phyloP scores from a whole-genome alignment of 768 basidiomycete genomes.

The Pleurotus tuber-regium region DNA sequence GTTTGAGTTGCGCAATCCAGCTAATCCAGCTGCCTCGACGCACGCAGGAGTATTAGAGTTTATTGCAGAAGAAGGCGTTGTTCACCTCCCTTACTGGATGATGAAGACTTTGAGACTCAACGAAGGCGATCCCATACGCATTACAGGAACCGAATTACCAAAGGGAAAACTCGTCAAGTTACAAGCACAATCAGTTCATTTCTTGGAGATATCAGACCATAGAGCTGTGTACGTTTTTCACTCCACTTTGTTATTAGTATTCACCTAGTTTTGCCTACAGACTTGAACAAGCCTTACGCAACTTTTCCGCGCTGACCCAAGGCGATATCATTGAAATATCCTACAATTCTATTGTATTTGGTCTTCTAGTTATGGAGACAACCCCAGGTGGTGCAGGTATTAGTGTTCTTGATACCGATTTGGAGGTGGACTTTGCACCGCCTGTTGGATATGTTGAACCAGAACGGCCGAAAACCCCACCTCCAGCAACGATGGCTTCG shows the following conservation, averaged over 20 bases:
- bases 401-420: conserved; percentile 88
- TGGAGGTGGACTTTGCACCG: conserved; percentile 96
- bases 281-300: conserved; percentile 91
- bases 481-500: conserved; percentile 90
- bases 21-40: conserved; percentile 79
- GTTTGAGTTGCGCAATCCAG: conserved; percentile 93
- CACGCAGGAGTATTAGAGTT: conserved; percentile 99
- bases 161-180: conserved; percentile 97
- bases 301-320: conserved; percentile 89
- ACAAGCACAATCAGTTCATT: conserved; percentile 93
- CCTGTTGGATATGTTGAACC: conserved; percentile 96
- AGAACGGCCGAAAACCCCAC: conserved; percentile 75
- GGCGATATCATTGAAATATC: conserved; percentile 97
- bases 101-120: conserved; percentile 93
- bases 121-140: conserved; percentile 94
- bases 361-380: conserved; percentile 93
- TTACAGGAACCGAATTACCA: conserved; percentile 81
- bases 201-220: conserved; percentile 95
- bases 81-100: conserved; percentile 98
- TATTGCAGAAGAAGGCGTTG: conserved; percentile 94
- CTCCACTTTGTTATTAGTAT: not conserved
- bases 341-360: conserved; percentile 96
- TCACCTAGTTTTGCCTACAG: conserved; percentile 39
- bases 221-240: conserved; percentile 84
- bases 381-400: conserved; percentile 87